phyloP scores from a whole-genome alignment of 257 asterid species.

The Anisodus acutangulus region DNA sequence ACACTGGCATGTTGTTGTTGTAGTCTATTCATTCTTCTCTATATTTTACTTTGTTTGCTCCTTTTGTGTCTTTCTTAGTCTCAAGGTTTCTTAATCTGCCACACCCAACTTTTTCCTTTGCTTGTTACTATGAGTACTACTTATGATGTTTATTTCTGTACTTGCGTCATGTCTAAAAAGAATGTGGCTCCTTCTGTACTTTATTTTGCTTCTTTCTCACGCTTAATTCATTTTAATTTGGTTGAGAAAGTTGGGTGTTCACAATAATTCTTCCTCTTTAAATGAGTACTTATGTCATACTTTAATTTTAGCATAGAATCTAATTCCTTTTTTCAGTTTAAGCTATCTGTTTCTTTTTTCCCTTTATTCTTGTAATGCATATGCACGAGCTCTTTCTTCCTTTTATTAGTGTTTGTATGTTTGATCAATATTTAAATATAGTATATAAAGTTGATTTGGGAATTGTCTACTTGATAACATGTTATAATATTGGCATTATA shows the following conservation, averaged over 20 bases:
- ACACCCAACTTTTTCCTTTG: constrained; percentile 1
- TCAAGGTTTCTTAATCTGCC: constrained; percentile 22
- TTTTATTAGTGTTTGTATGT: constrained; percentile 23
- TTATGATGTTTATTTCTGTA: background rate
- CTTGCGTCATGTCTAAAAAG: constrained; percentile 4
- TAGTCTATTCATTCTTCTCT: too few species aligned
- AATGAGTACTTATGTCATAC: constrained; percentile 21
- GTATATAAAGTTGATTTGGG: background rate
- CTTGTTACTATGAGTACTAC: background rate
- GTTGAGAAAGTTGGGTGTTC: background rate
- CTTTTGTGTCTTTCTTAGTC: constrained; percentile 18
- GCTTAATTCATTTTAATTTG: background rate
- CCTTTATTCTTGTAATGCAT: constrained; percentile 7
- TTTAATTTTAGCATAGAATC: constrained; percentile 43
- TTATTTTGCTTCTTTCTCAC: constrained; percentile 24
- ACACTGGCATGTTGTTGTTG: too few species aligned
- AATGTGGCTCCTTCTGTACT: background rate
- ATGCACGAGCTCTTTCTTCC: constrained; percentile 4
- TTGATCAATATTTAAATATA: background rate
- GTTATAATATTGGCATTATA: background rate
- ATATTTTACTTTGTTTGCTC: background rate
- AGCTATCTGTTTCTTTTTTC: constrained; percentile 31
- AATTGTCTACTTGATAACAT: background rate
- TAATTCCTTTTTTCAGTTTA: constrained; percentile 40
- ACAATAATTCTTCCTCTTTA: background rate